Evolutionary conservation across 495 filamentous ascomycete species (phyloP), one percentile per base, ranked within the genome.

Genomic region (Oleoguttula mirabilis): DNA sequence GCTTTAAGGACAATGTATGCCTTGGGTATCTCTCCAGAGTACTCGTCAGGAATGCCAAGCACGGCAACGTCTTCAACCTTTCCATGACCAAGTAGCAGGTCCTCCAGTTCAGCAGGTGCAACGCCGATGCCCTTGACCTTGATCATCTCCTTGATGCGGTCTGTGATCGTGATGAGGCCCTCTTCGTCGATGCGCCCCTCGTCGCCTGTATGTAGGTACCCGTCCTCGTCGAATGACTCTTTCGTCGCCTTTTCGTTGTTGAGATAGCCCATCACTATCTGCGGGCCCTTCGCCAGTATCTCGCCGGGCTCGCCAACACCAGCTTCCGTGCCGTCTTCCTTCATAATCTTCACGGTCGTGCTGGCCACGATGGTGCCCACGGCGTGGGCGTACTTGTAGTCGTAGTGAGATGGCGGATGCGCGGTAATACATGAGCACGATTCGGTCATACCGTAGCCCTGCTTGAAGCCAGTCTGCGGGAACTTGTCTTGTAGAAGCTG

Each of bases 81-180:
- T 1, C 51, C 39, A 47, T 79, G 71, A 0, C 72, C 72, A 3
- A 79, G 64, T 6, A 80, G 49, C 15, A 76, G 56, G 42, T 78
- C 77, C 52, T 84, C 79, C 1, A 84, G 59, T 57, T 82, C 80
- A 0, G 77, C 79, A 0, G 79, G 80, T 32, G 27, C 79, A 22
- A 85, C 78, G 16, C 69, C 73, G 45, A 79, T 76, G 3, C 77
- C 80, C 47, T 81, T 80, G 16, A 83, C 79, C 55, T 84, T 83
- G 56, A 84, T 82, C 65, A 83, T 69, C 60, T 83, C 79, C 64
- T 84, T 84, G 41, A 88, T 77, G 0, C 84, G 68, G 36, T 86
- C 84, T 1, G 75, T 77, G 36, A 90, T 85, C 17, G 70, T 65
- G 36, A 87, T 61, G 48, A 81, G 71, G 15, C 79, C 78, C 22